Percentiles rank a stretch among this genome's conserved stretches.
These are phyloP conservation scores for Lithohypha guttulata DNA, from an alignment of 2,329 filamentous ascomycete species.

Conservation along the genomic window DNA sequence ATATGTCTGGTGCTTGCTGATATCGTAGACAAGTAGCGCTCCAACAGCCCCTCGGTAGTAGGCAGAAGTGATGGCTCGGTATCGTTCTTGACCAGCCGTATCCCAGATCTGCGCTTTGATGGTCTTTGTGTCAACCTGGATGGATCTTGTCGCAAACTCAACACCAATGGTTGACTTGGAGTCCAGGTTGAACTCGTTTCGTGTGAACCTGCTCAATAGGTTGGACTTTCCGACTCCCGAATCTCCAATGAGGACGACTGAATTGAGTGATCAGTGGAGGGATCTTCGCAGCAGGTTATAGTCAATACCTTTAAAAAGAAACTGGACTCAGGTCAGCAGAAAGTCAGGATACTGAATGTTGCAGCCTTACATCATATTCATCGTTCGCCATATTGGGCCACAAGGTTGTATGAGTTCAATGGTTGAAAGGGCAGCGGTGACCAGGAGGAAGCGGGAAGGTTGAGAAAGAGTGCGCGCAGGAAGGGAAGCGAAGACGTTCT, in stretches of 20 bases:
- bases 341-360: slow-evolving; percentile 19
- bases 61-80: slow-evolving; percentile 96
- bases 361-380: slow-evolving; percentile 87
- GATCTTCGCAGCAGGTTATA: background rate
- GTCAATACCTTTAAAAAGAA: slow-evolving; percentile 89
- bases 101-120: slow-evolving; percentile 99
- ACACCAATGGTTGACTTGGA: slow-evolving; percentile 99
- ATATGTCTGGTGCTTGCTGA: slow-evolving; percentile 99
- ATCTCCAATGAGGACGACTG: slow-evolving; percentile 97
- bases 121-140: slow-evolving; percentile 98
- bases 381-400: slow-evolving; percentile 90
- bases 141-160: slow-evolving; percentile 96
- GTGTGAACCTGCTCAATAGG: slow-evolving; percentile 97
- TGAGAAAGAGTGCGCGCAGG: no score
- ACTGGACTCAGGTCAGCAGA: slow-evolving; percentile 46
- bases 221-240: slow-evolving; percentile 99
- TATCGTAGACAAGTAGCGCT: slow-evolving; percentile 96
- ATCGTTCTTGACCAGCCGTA: slow-evolving; percentile 96
- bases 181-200: slow-evolving; percentile 99
- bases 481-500: no score
- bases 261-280: slow-evolving; percentile 6
- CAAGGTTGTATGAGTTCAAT: no score
- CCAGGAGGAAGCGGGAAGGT: no score
- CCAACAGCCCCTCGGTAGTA: slow-evolving; percentile 98
- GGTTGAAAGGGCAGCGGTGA: no score